A percentile compares a stretch with the other conserved stretches of the same genome.
Conservation (phyloP, 148 eudicot species). For the Vaccinium vitisidaea region DNA sequence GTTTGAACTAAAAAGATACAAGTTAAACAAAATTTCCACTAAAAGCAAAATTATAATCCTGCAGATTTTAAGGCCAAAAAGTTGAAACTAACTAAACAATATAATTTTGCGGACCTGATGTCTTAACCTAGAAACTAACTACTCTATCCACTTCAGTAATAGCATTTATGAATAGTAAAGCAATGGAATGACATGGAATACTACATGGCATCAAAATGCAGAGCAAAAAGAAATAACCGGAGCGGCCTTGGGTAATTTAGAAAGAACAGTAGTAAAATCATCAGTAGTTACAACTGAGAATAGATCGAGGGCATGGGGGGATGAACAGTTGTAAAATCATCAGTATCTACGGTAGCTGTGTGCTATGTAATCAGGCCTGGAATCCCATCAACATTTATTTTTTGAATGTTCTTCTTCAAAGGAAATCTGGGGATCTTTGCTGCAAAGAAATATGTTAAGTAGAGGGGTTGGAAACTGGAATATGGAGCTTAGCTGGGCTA, state of each 20-base stretch:
- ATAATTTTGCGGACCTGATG: neutral
- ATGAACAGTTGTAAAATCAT: too few species aligned
- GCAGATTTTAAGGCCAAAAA: neutral
- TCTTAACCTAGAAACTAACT: neutral
- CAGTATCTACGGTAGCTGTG: neutral
- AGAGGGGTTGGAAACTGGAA: neutral
- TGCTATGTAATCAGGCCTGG: neutral
- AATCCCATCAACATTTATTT: neutral
- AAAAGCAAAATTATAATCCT: neutral
- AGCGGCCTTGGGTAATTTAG: too few species aligned
- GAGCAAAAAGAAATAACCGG: too few species aligned
- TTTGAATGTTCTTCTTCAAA: neutral
- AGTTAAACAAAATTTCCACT: neutral
- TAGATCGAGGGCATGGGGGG: neutral
- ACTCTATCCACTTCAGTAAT: too few species aligned
- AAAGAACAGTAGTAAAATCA: too few species aligned
- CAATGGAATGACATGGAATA: too few species aligned
- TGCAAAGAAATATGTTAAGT: neutral
- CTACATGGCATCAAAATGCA: too few species aligned
- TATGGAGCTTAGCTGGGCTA: neutral
- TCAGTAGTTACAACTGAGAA: neutral
- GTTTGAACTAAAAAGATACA: neutral
- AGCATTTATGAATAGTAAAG: too few species aligned
- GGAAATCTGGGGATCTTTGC: neutral
- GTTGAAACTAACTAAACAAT: neutral